Base-by-base conservation (phyloP, 495 filamentous ascomycete species). In the Trichoderma orchidacearum region DNA sequence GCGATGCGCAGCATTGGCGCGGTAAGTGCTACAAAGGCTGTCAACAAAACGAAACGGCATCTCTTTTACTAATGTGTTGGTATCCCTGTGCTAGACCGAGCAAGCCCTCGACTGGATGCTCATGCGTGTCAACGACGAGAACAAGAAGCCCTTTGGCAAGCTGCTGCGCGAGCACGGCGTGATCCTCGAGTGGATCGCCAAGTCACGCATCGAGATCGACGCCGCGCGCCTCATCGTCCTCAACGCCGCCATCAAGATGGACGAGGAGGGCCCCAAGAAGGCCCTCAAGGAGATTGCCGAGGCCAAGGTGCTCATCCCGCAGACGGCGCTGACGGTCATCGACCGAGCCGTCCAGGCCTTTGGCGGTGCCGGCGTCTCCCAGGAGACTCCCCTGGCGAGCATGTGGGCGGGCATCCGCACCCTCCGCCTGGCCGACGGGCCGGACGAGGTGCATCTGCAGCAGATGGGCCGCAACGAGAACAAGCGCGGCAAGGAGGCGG, bases 391-490 rank as follows among this genome's bases (percentile, higher is more conserved):
- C 23, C 75, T 96, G 54, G 89, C 90, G 25, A 81, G 80, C 62
- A 81, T 91, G 82, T 95, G 90, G 90, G 87, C 90, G 23, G 70
- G 80, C 54, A 86, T 89, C 62, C 76, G 90, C 30, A 96, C 90
- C 1, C 66, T 96, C 61, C 76, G 88, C 55, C 81, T 96, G 64
- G 90, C 88, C 3, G 90, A 96, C 71, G 91, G 90, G 5, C 90
- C 90, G 0, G 91, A 95, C 70, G 91, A 96, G 78, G 90, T 94
- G 35, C 90, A 96, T 70, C 69, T 96, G 67, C 86, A 94, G 72
- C 90, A 96, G 68, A 75, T 96, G 71, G 91, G 89, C 11, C 80
- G 80, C 62, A 82, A 89, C 53, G 90, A 96, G 77, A 94, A 90
- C 65, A 84, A 80, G 71, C 69, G 78, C 36, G 77, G 81, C 35